phyloP scores from a whole-genome alignment of 1,139 yeast species.

The Dujonia santamariae region DNA sequence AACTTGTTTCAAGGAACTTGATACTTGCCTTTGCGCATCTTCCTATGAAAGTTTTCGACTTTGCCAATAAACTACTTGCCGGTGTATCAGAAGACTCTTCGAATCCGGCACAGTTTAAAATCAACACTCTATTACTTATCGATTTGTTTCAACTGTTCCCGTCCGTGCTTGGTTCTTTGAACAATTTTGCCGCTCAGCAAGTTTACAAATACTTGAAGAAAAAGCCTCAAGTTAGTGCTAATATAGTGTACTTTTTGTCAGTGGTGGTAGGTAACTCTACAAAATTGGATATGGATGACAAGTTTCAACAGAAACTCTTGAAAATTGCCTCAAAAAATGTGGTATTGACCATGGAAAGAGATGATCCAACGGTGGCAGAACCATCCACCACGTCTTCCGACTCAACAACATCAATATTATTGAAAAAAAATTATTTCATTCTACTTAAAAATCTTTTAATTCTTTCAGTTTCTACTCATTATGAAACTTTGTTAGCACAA shows the following conservation, averaged over 20 bases:
- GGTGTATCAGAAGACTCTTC: conserved; percentile 14
- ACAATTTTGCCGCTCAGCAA: conserved; percentile 33
- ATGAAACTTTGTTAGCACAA: conserved; percentile 34
- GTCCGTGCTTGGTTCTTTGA: conserved; percentile 33
- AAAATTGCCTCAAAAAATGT: conserved; percentile 32
- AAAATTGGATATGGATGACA: conserved; percentile 40
- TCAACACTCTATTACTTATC: conserved; percentile 31
- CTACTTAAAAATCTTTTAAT: conserved; percentile 32
- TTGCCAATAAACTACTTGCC: conserved; percentile 35
- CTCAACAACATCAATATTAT: conserved; percentile 17
- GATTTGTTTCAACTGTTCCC: conserved; percentile 42
- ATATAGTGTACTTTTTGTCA: conserved; percentile 32
- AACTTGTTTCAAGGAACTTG: conserved; percentile 2
- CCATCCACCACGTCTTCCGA: conserved; percentile 10
- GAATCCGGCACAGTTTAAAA: conserved; percentile 13
- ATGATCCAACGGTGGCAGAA: conserved; percentile 5
- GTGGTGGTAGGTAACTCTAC: conserved; percentile 36
- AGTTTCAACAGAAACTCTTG: conserved; percentile 33
- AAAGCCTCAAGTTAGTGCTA: conserved; percentile 22
- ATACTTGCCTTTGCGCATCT: neutral
- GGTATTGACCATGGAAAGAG: conserved; percentile 1
- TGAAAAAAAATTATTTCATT: conserved; percentile 33
- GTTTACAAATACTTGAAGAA: conserved; percentile 42
- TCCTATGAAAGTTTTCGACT: conserved; percentile 32
- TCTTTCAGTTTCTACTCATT: conserved; percentile 33